Evolutionary conservation across 768 basidiomycete genomes (phyloP), one percentile per base, ranked within the genome.

Genomic region (Serendipita sp.): DNA sequence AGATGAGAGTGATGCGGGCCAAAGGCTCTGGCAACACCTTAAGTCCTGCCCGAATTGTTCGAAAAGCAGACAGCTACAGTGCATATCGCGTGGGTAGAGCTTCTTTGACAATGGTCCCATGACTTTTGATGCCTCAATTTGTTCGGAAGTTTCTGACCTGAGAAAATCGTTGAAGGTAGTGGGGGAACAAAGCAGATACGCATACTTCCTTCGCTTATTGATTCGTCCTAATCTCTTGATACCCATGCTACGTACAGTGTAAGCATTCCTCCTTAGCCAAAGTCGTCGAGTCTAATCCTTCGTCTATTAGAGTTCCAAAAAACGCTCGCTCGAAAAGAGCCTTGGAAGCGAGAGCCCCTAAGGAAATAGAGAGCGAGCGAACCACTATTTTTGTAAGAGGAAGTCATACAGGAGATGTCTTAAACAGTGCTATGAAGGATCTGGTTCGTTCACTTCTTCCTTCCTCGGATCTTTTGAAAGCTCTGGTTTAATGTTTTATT

Each of bases 241-340:
- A 24, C 1, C 48, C 5, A 75, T 75, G 74, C 71, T 75, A 10
- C 66, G 74, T 37, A 73, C 74, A 45, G 71, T 75, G 74, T 73
- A 65, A 70, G 71, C 45, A 18, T 1, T 46, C 0, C 1, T 46
- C 1, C 16, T 8, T 7, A 1, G 8, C 7, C 5, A 51, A 8
- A 32, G 65, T 24, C 2, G 45, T 15, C 24, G 11, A n/a, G 16
- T 41, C 8, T 7, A 13, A 24, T 24, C 24, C 46, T 45, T 41
- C 44, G 28, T 38, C 47, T n/a, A 8, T 1, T 66, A 87, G 86
- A 71, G 97, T 95, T 78, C 92, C 96, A 24, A 91, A 89, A 79
- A 97, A 95, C 80, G 94, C 96, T 3, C 84, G 95, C 41, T 88
- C 89, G 13, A 99, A 98, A 75, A 81, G 96, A 66, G 94, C 83